phyloP scores from a whole-genome alignment of 2,329 filamentous ascomycete genomes.

The Taxawa tesnikishii region DNA sequence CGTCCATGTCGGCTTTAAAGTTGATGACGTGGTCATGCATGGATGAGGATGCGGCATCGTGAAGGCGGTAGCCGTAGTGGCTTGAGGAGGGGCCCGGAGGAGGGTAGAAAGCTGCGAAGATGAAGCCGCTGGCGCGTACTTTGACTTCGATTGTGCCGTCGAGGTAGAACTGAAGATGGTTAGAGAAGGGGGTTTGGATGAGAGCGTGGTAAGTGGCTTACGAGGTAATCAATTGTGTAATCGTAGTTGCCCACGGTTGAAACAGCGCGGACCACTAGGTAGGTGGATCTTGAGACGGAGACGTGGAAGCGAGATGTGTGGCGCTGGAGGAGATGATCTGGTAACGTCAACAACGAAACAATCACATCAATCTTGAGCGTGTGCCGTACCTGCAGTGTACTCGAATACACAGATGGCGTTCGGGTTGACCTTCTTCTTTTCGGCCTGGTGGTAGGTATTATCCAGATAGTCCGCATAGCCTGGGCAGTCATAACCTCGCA shows the following conservation, averaged over 20 bases:
- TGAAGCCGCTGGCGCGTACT: slow-evolving; percentile 42
- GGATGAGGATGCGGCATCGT: slow-evolving; percentile 23
- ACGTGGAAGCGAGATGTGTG: slow-evolving; percentile 32
- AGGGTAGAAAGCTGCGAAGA: slow-evolving; percentile 36
- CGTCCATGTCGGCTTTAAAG: slow-evolving; percentile 29
- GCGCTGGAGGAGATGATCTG: slow-evolving; percentile 37
- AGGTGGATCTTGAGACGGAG: slow-evolving; percentile 32
- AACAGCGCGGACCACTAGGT: slow-evolving; percentile 33
- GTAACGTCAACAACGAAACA: no score
- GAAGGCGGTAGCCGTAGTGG: slow-evolving; percentile 25
- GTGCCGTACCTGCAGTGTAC: no score
- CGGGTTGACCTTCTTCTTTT: slow-evolving; percentile 30
- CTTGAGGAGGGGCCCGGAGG: slow-evolving; percentile 19
- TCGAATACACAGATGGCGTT: slow-evolving; percentile 47
- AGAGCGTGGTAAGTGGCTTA: no score
- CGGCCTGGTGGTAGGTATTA: slow-evolving; percentile 29
- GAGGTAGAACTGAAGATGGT: no score
- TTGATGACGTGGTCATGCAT: slow-evolving; percentile 28
- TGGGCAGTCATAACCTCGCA: slow-evolving; percentile 43
- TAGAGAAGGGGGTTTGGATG: no score
- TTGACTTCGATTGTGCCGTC: slow-evolving; percentile 42
- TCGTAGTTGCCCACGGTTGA: slow-evolving; percentile 45
- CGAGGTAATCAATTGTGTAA: slow-evolving; percentile 37
- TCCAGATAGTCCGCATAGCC: slow-evolving; percentile 40
- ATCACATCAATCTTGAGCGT: no score